These are phyloP conservation scores for Podaxis carcinomalis DNA, from an alignment of 768 basidiomycete species.

Conservation along the genomic window DNA sequence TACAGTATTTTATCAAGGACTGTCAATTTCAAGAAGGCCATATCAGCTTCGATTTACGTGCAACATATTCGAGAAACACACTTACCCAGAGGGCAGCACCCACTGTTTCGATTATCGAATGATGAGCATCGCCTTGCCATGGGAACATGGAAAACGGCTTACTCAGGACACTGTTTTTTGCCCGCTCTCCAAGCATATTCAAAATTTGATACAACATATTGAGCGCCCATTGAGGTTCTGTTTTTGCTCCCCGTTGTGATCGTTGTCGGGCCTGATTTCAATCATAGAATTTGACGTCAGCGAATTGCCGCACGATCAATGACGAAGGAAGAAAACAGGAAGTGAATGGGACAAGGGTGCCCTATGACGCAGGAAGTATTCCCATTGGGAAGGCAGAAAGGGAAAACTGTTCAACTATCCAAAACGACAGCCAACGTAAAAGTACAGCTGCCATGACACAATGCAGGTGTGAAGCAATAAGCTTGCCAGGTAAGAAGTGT, in stretches of 20 bases:
- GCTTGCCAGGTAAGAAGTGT: constrained; percentile 12
- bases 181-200: constrained; percentile 44
- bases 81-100: constrained; percentile 61
- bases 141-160: constrained; percentile 17
- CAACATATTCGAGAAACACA: constrained; percentile 10
- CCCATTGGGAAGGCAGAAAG: not conserved
- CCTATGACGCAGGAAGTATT: constrained; percentile 2
- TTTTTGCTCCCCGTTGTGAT: constrained; percentile 29
- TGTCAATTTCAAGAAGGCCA: constrained; percentile 22
- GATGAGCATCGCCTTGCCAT: constrained; percentile 6
- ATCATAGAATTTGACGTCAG: not conserved
- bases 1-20: constrained; percentile 65
- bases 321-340: not conserved
- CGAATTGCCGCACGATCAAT: not conserved
- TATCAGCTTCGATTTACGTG: constrained; percentile 4
- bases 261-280: constrained; percentile 35
- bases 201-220: constrained; percentile 39
- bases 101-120: constrained; percentile 36
- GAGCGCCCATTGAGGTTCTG: constrained; percentile 40
- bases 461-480: constrained; percentile 5
- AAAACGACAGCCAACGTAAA: not conserved
- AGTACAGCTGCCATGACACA: constrained; percentile 13
- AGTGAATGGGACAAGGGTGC: not conserved
- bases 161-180: constrained; percentile 44
- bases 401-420: not conserved